Evolutionary conservation across 2,329 filamentous ascomycete species (phyloP), one percentile per base, ranked within the genome.

Genomic region (Xylaria sp.): DNA sequence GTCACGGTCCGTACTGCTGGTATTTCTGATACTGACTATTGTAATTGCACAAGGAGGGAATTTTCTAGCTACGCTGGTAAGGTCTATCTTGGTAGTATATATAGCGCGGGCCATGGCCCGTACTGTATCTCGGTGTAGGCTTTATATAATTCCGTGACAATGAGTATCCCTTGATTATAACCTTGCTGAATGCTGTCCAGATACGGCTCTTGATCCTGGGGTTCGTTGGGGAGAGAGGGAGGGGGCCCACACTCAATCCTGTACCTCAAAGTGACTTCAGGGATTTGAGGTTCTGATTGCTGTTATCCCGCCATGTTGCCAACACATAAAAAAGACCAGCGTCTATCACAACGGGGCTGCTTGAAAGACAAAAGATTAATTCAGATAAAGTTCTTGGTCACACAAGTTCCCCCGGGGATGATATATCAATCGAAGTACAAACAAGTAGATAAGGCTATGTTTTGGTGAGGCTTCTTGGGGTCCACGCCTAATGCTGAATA

Each of bases 331-430:
- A 31, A 46, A 55, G 18, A 20, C 12, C n/a, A 12, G 28, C 37
- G 9, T 5, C 12, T 31, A 25, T 13, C 15, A 18, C 37, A 41
- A 8, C 10, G 13, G n/a, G 37, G 41, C 31, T 41, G 13, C 6
- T 18, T 23, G 7, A 18, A n/a, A 15, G 10, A 56, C 39, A 18
- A 6, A 15, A 18, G 20, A 18, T 37, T 25, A 10, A 52, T 44
- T 34, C n/a, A 59, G 18, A 46, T 54, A 56, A 56, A 31, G 37
- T 3, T 62, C 28, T 41, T 28, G 37, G 64, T 39, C 37, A 48
- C 56, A 48, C 57, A 48, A 20, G 13, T 51, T 18, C 18, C 10
- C 18, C 10, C 23, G 4, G 13, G 6, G n/a, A 39, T 37, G 1
- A 46, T 31, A n/a, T 34, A 50, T 31, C 6, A 56, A 37, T 9